Conservation (phyloP, 2,329 filamentous ascomycete genomes). For the Apiospora koreana region DNA sequence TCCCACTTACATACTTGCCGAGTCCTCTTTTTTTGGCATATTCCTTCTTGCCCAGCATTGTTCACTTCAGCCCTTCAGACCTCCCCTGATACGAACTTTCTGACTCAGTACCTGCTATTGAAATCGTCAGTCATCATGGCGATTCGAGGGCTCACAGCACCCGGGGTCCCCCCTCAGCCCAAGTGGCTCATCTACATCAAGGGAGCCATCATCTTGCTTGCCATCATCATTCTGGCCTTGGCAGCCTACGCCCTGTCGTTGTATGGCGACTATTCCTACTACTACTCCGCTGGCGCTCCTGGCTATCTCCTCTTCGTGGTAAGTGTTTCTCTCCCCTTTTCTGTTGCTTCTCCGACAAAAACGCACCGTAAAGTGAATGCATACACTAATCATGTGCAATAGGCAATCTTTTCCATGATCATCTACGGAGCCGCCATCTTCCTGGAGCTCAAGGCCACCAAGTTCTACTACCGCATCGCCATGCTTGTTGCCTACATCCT, state of each 20-base stretch:
- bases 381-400: conserved; percentile 9
- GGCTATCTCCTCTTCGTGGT: conserved; percentile 51
- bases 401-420: conserved; percentile 44
- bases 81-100: not conserved
- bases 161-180: conserved; percentile 39
- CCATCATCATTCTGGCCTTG: conserved; percentile 40
- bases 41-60: not conserved
- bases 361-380: conserved; percentile 15
- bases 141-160: conserved; percentile 34
- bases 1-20: not conserved
- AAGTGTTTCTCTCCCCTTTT: conserved; percentile 28
- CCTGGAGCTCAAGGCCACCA: conserved; percentile 37
- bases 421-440: conserved; percentile 40
- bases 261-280: conserved; percentile 24
- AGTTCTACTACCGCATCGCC: conserved; percentile 40
- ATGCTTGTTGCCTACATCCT: conserved; percentile 39
- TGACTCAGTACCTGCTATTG: not conserved
- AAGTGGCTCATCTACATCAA: conserved; percentile 39
- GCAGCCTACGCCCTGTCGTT: conserved; percentile 42
- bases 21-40: not conserved
- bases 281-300: conserved; percentile 35
- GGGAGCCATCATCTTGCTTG: conserved; percentile 39
- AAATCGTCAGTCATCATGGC: conserved; percentile 19
- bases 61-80: not conserved
- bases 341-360: conserved; percentile 23